Evolutionary conservation across 805 yeast genomes (phyloP).

Genomic region (Torulaspora franciscae): DNA sequence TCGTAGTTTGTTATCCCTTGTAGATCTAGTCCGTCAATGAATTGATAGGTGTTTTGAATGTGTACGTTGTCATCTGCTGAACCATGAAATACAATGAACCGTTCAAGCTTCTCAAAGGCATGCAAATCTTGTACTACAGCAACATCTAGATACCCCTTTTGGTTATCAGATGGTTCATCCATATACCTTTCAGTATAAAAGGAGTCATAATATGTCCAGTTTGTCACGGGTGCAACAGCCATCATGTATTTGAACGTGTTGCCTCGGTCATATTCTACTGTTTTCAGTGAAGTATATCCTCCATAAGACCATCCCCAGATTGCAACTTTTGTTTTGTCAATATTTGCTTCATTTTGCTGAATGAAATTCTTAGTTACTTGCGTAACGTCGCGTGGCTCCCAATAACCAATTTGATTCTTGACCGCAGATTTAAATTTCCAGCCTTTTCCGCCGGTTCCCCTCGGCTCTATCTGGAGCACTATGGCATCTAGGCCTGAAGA

Average conservation of each 20-base stretch:
- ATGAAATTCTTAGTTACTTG: conserved; percentile 50
- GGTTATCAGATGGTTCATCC: conserved; percentile 49
- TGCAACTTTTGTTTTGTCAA: conserved; percentile 54
- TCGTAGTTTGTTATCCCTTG: conserved; percentile 68
- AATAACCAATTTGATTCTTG: conserved; percentile 53
- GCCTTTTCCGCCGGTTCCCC: conserved; percentile 79
- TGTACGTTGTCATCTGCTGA: conserved; percentile 85
- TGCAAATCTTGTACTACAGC: conserved; percentile 42
- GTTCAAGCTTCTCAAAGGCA: conserved; percentile 43
- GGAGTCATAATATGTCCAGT: conserved; percentile 72
- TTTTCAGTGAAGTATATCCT: conserved; percentile 70
- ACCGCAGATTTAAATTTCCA: conserved; percentile 63
- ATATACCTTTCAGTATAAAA: conserved; percentile 76
- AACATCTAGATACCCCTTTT: conserved; percentile 44
- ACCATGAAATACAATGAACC: conserved; percentile 73
- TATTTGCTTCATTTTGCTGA: conserved; percentile 35
- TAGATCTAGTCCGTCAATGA: conserved; percentile 55
- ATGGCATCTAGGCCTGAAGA: conserved; percentile 55
- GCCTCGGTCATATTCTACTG: conserved; percentile 62
- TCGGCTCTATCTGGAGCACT: conserved; percentile 65
- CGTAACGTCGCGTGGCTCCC: conserved; percentile 71
- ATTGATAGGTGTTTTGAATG: conserved; percentile 59
- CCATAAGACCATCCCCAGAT: conserved; percentile 92
- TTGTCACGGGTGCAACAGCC: conserved; percentile 82
- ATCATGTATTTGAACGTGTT: conserved; percentile 65